A percentile compares a stretch with the other conserved stretches of the same genome.
Evolutionary conservation across 169 alveolate genomes (phyloP).

Genomic region (Fabrea salina): DNA sequence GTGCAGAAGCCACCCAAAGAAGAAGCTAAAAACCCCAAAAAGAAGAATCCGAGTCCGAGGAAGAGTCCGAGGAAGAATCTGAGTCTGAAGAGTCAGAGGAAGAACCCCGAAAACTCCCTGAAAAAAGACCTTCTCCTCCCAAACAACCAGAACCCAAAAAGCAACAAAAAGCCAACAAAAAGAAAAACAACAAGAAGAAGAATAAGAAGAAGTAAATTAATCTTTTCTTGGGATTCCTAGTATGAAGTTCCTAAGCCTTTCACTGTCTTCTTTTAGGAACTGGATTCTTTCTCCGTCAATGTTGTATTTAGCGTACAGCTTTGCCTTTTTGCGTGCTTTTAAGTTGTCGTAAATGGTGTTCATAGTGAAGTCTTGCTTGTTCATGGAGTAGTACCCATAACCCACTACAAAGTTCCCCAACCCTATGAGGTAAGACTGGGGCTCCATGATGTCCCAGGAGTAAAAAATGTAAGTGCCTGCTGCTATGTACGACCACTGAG

Average conservation of each 20-base stretch:
- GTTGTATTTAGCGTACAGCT: background rate
- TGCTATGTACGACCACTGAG: background rate
- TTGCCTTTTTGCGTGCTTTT: background rate
- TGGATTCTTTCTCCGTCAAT: background rate
- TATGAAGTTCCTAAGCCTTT: background rate
- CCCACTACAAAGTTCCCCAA: background rate
- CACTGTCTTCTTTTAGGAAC: background rate
- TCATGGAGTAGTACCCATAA: background rate
- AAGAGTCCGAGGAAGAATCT: background rate
- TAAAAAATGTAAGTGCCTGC: slow-evolving; percentile 14
- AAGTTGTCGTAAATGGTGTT: background rate
- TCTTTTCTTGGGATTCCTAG: background rate
- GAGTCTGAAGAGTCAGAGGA: background rate
- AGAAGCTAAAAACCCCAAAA: background rate
- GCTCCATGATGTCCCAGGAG: slow-evolving; percentile 32
- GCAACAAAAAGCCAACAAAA: too few relatives aligned
- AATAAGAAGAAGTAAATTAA: too few relatives aligned
- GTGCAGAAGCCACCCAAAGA: too few relatives aligned
- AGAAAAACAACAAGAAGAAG: too few relatives aligned
- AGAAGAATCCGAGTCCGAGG: background rate
- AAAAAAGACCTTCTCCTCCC: too few relatives aligned
- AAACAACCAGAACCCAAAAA: too few relatives aligned
- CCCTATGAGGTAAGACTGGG: background rate
- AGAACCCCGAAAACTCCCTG: too few relatives aligned
- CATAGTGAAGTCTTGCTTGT: background rate